phyloP scores from a whole-genome alignment of 176 grass and related monocot species.

The Leersia perrieri region DNA sequence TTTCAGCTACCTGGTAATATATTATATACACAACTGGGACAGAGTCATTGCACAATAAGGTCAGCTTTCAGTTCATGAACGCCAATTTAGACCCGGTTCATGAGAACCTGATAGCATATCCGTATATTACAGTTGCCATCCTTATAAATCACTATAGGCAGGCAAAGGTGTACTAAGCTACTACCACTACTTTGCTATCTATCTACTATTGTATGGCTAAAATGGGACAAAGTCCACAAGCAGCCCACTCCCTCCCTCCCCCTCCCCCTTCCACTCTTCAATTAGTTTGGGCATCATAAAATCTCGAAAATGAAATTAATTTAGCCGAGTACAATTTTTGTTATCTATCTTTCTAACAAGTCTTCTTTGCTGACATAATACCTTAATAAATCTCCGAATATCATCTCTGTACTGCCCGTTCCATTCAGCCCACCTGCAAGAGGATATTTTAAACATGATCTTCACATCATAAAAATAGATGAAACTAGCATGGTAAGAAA shows the following conservation, averaged over 20 bases:
- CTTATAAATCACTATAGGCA: too few species aligned
- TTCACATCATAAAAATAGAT: constrained; percentile 20
- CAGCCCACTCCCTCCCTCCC: too few species aligned
- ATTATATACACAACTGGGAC: background rate
- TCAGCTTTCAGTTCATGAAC: background rate
- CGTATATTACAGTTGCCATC: background rate
- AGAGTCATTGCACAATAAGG: background rate
- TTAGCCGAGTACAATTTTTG: background rate
- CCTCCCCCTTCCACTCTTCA: too few species aligned
- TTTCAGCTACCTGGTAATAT: background rate
- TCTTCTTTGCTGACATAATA: constrained; percentile 16
- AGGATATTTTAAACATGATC: constrained; percentile 13
- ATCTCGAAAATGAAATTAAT: background rate
- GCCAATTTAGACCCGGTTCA: background rate
- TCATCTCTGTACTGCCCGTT: constrained; percentile 94
- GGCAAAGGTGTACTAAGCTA: too few species aligned
- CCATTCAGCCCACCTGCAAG: constrained; percentile 97
- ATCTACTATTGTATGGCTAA: too few species aligned
- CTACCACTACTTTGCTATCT: too few species aligned
- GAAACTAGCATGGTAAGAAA: background rate
- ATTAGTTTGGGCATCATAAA: too few species aligned
- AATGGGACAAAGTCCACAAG: too few species aligned
- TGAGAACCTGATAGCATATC: background rate
- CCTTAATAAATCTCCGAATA: constrained; percentile 92
- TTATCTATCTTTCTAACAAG: background rate